Conservation (phyloP, 495 filamentous ascomycete species). For the Patellaria atrata region DNA sequence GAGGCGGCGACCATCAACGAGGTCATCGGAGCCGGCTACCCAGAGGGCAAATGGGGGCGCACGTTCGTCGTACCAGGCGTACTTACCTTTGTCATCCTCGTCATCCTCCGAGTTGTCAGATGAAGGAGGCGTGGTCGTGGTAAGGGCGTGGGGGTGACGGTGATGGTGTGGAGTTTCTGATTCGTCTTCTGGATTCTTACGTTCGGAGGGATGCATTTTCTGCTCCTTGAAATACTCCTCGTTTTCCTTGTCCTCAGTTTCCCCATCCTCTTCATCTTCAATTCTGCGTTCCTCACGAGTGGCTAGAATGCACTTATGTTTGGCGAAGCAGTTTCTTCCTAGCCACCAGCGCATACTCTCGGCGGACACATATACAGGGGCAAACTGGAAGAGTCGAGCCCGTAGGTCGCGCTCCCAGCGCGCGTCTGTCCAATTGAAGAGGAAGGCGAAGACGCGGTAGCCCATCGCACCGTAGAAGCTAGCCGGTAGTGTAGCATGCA, state of each 20-base stretch:
- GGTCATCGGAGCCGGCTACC: constrained; percentile 65
- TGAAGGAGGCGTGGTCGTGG: background rate
- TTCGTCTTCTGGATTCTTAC: no score
- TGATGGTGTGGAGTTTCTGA: background rate
- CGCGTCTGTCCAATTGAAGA: constrained; percentile 79
- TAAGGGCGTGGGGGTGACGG: background rate
- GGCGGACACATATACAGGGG: constrained; percentile 76
- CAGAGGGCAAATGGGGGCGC: constrained; percentile 81
- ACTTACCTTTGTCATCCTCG: constrained; percentile 13
- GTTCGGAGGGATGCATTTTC: constrained; percentile 2
- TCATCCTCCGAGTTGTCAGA: constrained; percentile 4
- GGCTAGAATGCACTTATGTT: constrained; percentile 77
- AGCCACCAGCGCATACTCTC: constrained; percentile 97
- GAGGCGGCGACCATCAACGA: constrained; percentile 72
- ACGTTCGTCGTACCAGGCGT: constrained; percentile 67
- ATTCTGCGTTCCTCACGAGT: constrained; percentile 51
- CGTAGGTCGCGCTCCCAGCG: constrained; percentile 76
- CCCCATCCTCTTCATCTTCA: constrained; percentile 48
- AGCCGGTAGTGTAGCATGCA: constrained; percentile 50
- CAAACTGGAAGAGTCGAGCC: constrained; percentile 79
- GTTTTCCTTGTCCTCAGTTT: constrained; percentile 28
- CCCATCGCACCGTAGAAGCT: constrained; percentile 70
- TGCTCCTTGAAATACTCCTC: constrained; percentile 16
- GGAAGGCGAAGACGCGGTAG: constrained; percentile 77
- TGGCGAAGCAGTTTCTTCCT: constrained; percentile 78